Conservation (phyloP, 2,329 filamentous ascomycete species). For the Monosporascus sp. region DNA sequence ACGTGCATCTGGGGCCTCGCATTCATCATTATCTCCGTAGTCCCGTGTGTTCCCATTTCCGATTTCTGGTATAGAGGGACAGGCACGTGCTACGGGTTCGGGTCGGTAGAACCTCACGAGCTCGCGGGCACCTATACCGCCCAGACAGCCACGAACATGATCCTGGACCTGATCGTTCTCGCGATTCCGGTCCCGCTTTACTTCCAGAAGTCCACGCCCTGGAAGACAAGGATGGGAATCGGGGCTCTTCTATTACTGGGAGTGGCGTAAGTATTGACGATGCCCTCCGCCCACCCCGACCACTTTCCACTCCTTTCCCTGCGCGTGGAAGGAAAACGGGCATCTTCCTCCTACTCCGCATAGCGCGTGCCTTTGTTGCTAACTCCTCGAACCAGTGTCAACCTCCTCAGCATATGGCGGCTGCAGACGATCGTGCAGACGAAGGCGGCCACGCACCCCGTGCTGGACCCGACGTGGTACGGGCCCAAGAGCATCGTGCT, state of each 20-base stretch:
- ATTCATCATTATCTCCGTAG: slow-evolving; percentile 24
- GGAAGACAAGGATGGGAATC: slow-evolving; percentile 26
- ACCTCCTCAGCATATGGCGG: slow-evolving; percentile 27
- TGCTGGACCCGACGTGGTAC: slow-evolving; percentile 32
- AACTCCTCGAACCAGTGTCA: slow-evolving; percentile 16
- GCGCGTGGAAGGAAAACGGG: too few species aligned
- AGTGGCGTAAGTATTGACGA: slow-evolving; percentile 20
- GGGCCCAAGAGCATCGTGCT: slow-evolving; percentile 27
- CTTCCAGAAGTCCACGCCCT: slow-evolving; percentile 17
- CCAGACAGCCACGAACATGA: slow-evolving; percentile 26
- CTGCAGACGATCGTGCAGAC: slow-evolving; percentile 24
- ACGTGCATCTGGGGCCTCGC: slow-evolving; percentile 25
- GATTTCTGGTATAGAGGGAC: slow-evolving; percentile 25
- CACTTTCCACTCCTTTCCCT: too few species aligned
- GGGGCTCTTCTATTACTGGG: slow-evolving; percentile 26
- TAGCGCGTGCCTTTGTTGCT: neutral
- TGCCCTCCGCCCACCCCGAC: too few species aligned
- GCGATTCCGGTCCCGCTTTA: slow-evolving; percentile 27
- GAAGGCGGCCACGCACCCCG: slow-evolving; percentile 27
- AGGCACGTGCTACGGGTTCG: slow-evolving; percentile 26
- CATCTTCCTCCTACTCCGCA: too few species aligned
- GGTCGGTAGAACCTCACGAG: slow-evolving; percentile 17
- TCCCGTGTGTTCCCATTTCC: slow-evolving; percentile 27
- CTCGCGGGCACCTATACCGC: slow-evolving; percentile 24
- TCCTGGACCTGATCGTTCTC: slow-evolving; percentile 28